These are phyloP conservation scores for Lactifluus echinatus DNA, from an alignment of 768 basidiomycete genomes.

Conservation along the genomic window DNA sequence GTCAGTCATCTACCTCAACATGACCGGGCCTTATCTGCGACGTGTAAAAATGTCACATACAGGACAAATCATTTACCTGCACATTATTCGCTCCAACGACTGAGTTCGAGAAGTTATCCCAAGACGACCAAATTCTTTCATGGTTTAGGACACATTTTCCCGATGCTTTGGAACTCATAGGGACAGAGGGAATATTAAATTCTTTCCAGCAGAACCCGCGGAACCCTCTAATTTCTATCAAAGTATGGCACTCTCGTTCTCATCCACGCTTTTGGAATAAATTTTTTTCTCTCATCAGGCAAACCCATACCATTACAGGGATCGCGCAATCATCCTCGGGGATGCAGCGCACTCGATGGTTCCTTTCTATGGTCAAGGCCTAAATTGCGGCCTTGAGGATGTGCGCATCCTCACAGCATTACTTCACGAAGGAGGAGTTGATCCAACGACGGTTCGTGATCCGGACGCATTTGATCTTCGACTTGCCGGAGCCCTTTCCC, in stretches of 20 bases:
- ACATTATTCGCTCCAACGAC: slow-evolving; percentile 86
- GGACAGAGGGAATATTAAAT: slow-evolving; percentile 62
- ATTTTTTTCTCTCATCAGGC: slow-evolving; percentile 36
- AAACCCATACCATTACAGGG: slow-evolving; percentile 84
- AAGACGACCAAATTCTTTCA: slow-evolving; percentile 43
- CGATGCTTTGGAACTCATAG: slow-evolving; percentile 80
- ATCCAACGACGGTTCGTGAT: slow-evolving; percentile 33
- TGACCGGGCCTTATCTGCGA: slow-evolving; percentile 15
- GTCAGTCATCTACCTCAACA: slow-evolving; percentile 40
- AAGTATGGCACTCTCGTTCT: slow-evolving; percentile 46
- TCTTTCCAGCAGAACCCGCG: slow-evolving; percentile 82
- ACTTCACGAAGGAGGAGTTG: slow-evolving; percentile 62
- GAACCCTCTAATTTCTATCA: slow-evolving; percentile 84
- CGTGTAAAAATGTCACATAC: slow-evolving; percentile 16
- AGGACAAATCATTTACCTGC: slow-evolving; percentile 95
- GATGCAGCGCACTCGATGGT: slow-evolving; percentile 98
- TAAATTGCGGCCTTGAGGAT: slow-evolving; percentile 97
- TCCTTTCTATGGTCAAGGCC: slow-evolving; percentile 95
- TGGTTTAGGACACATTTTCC: slow-evolving; percentile 86
- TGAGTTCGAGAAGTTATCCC: slow-evolving; percentile 61
- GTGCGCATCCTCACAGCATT: slow-evolving; percentile 79
- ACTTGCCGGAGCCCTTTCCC: slow-evolving; percentile 56
- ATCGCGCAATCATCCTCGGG: slow-evolving; percentile 80
- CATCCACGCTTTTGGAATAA: background rate
- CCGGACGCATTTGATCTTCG: slow-evolving; percentile 40